Base-by-base conservation (phyloP, 768 basidiomycete genomes). In the Calocybe cyanea region DNA sequence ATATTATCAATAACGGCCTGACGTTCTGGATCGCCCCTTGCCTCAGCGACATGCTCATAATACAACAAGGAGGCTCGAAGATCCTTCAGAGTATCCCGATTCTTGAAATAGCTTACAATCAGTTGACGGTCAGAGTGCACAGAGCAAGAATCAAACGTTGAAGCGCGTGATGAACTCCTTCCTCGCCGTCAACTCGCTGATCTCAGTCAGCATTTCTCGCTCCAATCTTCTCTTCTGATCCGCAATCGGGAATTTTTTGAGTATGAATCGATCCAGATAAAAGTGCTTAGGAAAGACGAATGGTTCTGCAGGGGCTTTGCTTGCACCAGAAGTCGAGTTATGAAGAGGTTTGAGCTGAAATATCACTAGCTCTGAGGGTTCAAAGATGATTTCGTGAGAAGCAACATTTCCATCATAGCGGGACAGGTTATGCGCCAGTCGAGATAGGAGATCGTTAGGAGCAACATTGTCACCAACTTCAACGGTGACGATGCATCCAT, bases 191-290 rank as follows among this genome's bases (percentile, higher is more conserved):
- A 87, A 59, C 23, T 62, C 65, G 42, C 72, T 66, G 18, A 83
- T 72, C 44, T 83, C 73, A 14, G 65, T 68, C 6, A 66, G 49
- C 43, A 83, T 69, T 20, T 71, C 64, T 10, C 63, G 55, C 51
- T 76, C 67, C 34, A 56, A 35, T 9, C 42, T 50, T 25, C 67
- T 54, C 45, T 72, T 76, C 43, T 66, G 55, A 39, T 70, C 65
- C 2, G 67, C 64, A 14, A 73, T 21, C n/a, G 71, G 70, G 3
- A 77, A 53, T 33, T 86, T 87, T 40, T 73, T 71, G 39, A 69
- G 69, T 51, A 90, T 52, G 53, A 88, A 92, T 41, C 81, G 78
- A 57, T 92, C 89, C 37, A 91, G 67, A 58, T 79, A 88, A 38
- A 92, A 67, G 15, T 69, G 67, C 52, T 75, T 77, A 2, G 88